phyloP scores from a whole-genome alignment of 2,329 filamentous ascomycete genomes.

The Xylariomycetidae sp. region DNA sequence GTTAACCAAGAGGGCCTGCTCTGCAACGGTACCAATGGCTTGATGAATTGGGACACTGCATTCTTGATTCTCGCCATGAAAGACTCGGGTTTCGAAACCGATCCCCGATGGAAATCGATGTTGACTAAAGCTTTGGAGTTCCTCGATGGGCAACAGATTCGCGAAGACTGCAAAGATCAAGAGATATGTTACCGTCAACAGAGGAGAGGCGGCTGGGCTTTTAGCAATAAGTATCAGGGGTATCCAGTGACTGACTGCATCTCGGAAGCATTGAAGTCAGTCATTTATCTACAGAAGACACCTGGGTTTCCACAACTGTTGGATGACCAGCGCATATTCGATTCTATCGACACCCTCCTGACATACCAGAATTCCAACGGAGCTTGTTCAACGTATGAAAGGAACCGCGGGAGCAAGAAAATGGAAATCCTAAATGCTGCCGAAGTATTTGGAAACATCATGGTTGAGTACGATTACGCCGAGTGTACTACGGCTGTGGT shows the following conservation, averaged over 20 bases:
- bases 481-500: conserved; percentile 96
- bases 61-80: conserved; percentile 82
- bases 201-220: conserved; percentile 91
- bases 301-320: conserved; percentile 71
- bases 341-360: conserved; percentile 85
- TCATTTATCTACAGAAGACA: conserved; percentile 77
- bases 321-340: conserved; percentile 72
- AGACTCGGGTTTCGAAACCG: conserved; percentile 71
- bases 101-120: conserved; percentile 77
- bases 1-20: conserved; percentile 90
- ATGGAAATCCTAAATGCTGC: conserved; percentile 89
- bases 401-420: conserved; percentile 68
- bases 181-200: conserved; percentile 82
- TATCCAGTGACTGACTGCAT: conserved; percentile 96
- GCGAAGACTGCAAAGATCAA: conserved; percentile 74
- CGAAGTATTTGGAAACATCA: conserved; percentile 94
- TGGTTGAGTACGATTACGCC: conserved; percentile 98
- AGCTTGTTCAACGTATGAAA: conserved; percentile 88
- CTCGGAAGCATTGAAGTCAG: conserved; percentile 81
- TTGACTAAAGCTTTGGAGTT: conserved; percentile 77
- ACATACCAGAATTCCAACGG: conserved; percentile 86
- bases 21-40: conserved; percentile 94
- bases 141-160: conserved; percentile 86
- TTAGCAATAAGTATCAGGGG: conserved; percentile 87
- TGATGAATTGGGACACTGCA: conserved; percentile 94